phyloP scores from a whole-genome alignment of 345 rosid genomes.

The Citrus trifoliata region DNA sequence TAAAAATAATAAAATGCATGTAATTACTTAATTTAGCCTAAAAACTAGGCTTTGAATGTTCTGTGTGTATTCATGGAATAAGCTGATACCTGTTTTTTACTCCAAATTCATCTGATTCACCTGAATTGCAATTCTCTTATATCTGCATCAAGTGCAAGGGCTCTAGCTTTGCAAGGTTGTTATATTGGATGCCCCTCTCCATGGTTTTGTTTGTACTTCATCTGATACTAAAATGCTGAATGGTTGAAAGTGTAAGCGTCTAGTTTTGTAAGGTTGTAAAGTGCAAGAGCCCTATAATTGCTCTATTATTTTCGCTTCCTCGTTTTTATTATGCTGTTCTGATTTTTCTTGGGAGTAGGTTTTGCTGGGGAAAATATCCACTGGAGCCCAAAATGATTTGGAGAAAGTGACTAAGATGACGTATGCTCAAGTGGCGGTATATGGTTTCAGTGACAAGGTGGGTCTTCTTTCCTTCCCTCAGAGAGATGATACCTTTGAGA shows the following conservation, averaged over 20 bases:
- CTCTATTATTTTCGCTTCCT: background rate
- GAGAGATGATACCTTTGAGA: conserved; percentile 36
- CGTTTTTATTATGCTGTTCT: background rate
- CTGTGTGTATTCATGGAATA: background rate
- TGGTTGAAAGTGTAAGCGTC: background rate
- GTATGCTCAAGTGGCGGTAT: conserved; percentile 49
- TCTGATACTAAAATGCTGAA: background rate
- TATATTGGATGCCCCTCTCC: background rate
- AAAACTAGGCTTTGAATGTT: background rate
- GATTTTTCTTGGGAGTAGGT: conserved; percentile 12
- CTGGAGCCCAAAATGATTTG: conserved; percentile 56
- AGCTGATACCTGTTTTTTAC: background rate
- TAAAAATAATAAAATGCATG: background rate
- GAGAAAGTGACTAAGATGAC: conserved; percentile 57
- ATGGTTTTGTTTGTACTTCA: background rate
- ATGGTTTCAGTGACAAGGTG: conserved; percentile 60
- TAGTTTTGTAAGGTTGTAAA: background rate
- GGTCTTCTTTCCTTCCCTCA: conserved; percentile 61
- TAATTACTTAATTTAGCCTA: background rate
- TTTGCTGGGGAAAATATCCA: conserved; percentile 42
- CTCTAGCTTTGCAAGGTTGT: background rate
- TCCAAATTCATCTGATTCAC: background rate
- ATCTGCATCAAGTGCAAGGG: background rate
- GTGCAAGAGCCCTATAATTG: background rate
- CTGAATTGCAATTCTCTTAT: background rate